Evolutionary conservation across 2,329 filamentous ascomycete species (phyloP).

Genomic region (Neonectria punicea): DNA sequence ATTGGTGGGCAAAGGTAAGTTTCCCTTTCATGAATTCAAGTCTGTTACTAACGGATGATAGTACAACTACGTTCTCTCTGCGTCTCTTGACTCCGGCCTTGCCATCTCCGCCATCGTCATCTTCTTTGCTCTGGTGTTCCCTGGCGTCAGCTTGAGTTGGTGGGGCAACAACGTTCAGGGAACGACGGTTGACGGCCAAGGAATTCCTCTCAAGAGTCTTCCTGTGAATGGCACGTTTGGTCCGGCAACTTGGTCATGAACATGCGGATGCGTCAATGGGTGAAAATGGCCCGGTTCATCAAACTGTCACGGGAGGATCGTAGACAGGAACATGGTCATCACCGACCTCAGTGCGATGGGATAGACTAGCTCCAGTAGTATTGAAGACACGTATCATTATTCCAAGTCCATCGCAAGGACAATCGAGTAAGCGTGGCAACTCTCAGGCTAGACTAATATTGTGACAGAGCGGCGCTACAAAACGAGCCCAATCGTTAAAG

Average conservation of each 20-base stretch:
- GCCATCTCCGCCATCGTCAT: constrained; percentile 26
- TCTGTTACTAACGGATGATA: background rate
- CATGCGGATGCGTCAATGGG: background rate
- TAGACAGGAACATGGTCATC: background rate
- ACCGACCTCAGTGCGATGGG: background rate
- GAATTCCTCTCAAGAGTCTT: constrained; percentile 17
- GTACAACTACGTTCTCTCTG: constrained; percentile 34
- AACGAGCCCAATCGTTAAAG: constrained; percentile 41
- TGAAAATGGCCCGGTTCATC: background rate
- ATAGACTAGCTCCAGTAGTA: background rate
- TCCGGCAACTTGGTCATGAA: constrained; percentile 18
- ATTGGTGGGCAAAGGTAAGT: constrained; percentile 28
- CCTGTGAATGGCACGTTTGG: constrained; percentile 25
- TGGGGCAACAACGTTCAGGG: constrained; percentile 30
- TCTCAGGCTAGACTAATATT: constrained; percentile 42
- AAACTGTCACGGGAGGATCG: background rate
- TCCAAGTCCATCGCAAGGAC: background rate
- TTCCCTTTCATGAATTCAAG: background rate
- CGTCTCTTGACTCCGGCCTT: constrained; percentile 25
- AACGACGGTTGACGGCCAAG: constrained; percentile 22
- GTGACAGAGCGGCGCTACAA: constrained; percentile 42
- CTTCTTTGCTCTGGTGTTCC: constrained; percentile 26
- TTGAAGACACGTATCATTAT: background rate
- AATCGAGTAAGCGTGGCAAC: background rate
- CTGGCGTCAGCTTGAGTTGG: constrained; percentile 21